Conservation (phyloP, 2,329 filamentous ascomycete genomes). For the Phyllosticta capitalensis region DNA sequence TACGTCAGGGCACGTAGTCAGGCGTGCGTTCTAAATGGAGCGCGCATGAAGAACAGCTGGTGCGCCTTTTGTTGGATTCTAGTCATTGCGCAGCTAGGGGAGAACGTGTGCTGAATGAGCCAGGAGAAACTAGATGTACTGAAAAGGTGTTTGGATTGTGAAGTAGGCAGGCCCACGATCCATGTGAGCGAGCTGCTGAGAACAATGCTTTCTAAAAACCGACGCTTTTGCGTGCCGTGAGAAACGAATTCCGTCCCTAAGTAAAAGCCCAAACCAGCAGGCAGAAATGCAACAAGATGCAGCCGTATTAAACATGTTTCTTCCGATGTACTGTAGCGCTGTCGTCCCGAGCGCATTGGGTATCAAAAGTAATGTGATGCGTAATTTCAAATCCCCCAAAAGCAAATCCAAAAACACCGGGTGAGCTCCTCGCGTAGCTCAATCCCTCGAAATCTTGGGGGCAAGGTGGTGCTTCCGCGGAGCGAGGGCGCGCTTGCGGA, state of each 20-base stretch:
- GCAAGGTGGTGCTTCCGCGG: not conserved
- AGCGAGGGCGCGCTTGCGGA: conserved; percentile 20
- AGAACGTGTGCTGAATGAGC: too few relatives aligned
- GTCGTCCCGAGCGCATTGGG: conserved; percentile 4
- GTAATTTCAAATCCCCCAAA: not conserved
- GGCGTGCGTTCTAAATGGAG: not conserved
- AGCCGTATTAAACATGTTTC: not conserved
- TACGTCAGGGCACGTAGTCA: not conserved
- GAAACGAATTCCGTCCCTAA: not conserved
- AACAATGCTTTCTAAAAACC: too few relatives aligned
- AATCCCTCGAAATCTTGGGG: not conserved
- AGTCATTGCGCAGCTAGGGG: too few relatives aligned
- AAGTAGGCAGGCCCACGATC: too few relatives aligned
- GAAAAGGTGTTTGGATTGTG: too few relatives aligned
- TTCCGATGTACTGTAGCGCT: not conserved
- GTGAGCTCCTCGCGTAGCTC: not conserved
- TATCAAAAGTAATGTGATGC: conserved; percentile 9
- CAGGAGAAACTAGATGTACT: too few relatives aligned
- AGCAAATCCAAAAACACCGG: not conserved
- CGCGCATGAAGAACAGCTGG: not conserved
- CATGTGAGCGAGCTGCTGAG: too few relatives aligned
- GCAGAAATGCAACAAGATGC: not conserved
- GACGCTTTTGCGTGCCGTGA: too few relatives aligned
- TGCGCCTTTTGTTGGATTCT: not conserved
- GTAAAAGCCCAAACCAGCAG: not conserved